A percentile compares a stretch with the other conserved stretches of the same genome.
Conservation (phyloP, 139 green algal species). For the Mesostigma viride region DNA sequence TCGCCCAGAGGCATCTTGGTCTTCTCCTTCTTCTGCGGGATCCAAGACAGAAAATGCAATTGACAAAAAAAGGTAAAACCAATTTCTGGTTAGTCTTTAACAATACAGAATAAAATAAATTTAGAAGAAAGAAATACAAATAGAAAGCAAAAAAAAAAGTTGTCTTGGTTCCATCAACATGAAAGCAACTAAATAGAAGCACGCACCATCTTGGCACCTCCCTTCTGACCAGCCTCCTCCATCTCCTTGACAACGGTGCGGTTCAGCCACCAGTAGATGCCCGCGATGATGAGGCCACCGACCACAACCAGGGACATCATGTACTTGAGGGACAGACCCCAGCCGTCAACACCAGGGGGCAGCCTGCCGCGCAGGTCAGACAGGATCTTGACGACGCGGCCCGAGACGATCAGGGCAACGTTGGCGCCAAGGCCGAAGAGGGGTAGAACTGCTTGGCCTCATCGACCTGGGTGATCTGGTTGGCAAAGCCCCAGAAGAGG, state of each 20-base stretch:
- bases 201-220: too few relatives aligned
- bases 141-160: too few relatives aligned
- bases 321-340: conserved; percentile 84
- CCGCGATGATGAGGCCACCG: conserved; percentile 61
- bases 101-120: too few relatives aligned
- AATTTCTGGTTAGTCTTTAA: too few relatives aligned
- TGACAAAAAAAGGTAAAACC: too few relatives aligned
- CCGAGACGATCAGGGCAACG: conserved; percentile 95
- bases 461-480: conserved; percentile 86
- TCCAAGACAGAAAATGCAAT: too few relatives aligned
- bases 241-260: conserved; percentile 57
- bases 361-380: conserved; percentile 52
- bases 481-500: conserved; percentile 80
- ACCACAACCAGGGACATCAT: conserved; percentile 94
- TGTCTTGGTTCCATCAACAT: too few relatives aligned
- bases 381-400: conserved; percentile 76
- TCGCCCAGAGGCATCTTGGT: conserved; percentile 62
- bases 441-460: conserved; percentile 99
- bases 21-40: conserved; percentile 34
- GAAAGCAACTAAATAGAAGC: too few relatives aligned
- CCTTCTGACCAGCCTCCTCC: too few relatives aligned
- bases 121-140: too few relatives aligned
- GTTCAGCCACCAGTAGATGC: conserved; percentile 78
- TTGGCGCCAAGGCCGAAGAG: conserved; percentile 97
- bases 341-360: conserved; percentile 88